Percentiles rank a stretch among this genome's conserved stretches.
phyloP scores from a whole-genome alignment of 2,329 filamentous ascomycete species.

The Neurospora crassa region DNA sequence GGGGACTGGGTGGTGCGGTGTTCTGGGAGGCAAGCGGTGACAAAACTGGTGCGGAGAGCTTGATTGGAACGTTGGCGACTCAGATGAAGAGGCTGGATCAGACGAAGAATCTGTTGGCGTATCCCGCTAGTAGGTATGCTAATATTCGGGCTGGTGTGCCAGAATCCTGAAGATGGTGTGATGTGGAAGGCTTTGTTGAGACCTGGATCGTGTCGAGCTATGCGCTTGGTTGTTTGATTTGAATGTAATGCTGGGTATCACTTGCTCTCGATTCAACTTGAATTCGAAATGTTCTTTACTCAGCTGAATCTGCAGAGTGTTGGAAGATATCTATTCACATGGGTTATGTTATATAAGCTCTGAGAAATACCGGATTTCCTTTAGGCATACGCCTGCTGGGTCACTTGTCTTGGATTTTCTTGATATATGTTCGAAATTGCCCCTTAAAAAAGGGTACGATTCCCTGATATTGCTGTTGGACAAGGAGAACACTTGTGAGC shows the following conservation, averaged over 20 bases:
- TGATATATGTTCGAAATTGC: background rate
- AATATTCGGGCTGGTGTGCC: slow-evolving; percentile 37
- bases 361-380: no score
- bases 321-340: background rate
- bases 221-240: background rate
- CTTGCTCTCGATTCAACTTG: background rate
- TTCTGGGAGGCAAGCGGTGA: slow-evolving; percentile 81
- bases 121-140: slow-evolving; percentile 46
- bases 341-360: background rate
- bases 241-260: background rate
- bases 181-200: background rate
- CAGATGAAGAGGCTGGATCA: slow-evolving; percentile 39
- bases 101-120: slow-evolving; percentile 42
- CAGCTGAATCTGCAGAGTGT: background rate
- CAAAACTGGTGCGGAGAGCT: slow-evolving; percentile 37
- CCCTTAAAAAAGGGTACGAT: background rate
- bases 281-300: background rate
- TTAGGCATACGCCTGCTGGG: background rate
- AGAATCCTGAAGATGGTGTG: slow-evolving; percentile 4
- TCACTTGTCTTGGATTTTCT: background rate
- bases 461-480: background rate
- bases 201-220: background rate
- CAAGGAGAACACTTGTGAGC: background rate
- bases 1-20: slow-evolving; percentile 63
- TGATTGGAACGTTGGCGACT: slow-evolving; percentile 45